These are phyloP conservation scores for Umbellularia californica DNA, from an alignment of 164 flowering plant species.

Conservation along the genomic window DNA sequence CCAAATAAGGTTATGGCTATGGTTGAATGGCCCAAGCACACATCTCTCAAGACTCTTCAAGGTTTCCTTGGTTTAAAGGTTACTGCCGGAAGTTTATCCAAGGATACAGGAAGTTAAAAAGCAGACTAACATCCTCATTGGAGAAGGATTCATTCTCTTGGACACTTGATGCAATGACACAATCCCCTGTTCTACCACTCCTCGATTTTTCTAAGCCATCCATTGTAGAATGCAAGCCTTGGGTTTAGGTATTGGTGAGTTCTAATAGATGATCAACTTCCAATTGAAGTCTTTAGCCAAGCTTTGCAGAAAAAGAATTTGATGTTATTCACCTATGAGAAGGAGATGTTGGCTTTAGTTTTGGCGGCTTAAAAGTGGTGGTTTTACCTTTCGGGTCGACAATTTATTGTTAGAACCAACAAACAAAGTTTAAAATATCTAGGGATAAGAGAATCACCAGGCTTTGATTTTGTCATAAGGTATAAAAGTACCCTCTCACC, in stretches of 20 bases:
- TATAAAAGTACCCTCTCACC: too few relatives aligned
- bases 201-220: neutral
- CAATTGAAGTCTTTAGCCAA: neutral
- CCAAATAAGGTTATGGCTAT: neutral
- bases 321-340: neutral
- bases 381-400: neutral
- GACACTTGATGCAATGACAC: neutral
- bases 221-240: neutral
- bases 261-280: neutral
- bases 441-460: neutral
- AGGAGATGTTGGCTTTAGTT: neutral
- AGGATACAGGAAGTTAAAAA: neutral
- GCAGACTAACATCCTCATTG: neutral
- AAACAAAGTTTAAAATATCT: neutral
- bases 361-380: neutral
- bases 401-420: constrained; percentile 1
- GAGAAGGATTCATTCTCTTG: neutral
- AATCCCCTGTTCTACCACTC: neutral
- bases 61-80: neutral
- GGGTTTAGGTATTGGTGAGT: neutral
- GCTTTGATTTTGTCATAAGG: too few relatives aligned
- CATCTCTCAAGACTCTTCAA: neutral
- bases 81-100: neutral
- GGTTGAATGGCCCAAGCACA: neutral
- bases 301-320: neutral